Conservation (phyloP, 148 eudicot genomes). For the Arbutus unedo region DNA sequence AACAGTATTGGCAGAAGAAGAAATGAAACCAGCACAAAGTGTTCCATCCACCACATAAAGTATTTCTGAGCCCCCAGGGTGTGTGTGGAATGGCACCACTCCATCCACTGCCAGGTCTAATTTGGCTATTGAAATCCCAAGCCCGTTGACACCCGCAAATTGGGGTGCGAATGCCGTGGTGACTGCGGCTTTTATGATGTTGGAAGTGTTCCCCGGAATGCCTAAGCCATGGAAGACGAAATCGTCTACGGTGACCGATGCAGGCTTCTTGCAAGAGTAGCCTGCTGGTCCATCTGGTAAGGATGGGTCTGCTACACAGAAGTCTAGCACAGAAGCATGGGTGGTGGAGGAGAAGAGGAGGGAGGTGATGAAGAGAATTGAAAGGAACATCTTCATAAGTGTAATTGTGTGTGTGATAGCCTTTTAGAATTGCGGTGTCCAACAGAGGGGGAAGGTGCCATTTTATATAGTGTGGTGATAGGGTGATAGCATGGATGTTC, state of each 20-base stretch:
- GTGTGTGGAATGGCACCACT: constrained; percentile 82
- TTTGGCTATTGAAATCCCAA: constrained; percentile 66
- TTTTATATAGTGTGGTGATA: not conserved
- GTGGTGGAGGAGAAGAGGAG: constrained; percentile 29
- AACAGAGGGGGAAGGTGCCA: not conserved
- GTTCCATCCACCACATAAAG: constrained; percentile 48
- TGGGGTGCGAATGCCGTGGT: constrained; percentile 68
- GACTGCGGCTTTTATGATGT: constrained; percentile 64
- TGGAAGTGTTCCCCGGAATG: constrained; percentile 49
- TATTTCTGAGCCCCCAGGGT: constrained; percentile 62
- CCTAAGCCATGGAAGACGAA: constrained; percentile 44
- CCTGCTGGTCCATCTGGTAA: constrained; percentile 47
- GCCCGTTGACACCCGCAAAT: constrained; percentile 69
- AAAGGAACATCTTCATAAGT: constrained; percentile 39
- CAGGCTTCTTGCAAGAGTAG: constrained; percentile 62
- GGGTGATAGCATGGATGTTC: not conserved
- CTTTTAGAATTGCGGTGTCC: not conserved
- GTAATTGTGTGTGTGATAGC: not conserved
- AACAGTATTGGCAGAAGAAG: constrained; percentile 44
- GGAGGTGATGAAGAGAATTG: constrained; percentile 32
- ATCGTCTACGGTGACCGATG: constrained; percentile 44
- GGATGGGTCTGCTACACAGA: constrained; percentile 69
- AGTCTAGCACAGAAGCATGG: constrained; percentile 48
- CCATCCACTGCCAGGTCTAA: constrained; percentile 65
- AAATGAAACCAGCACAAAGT: constrained; percentile 64